Percentiles rank a stretch among this genome's conserved stretches.
These are phyloP conservation scores for Aspergillus sp. DNA, from an alignment of 2,329 filamentous ascomycete genomes.

Conservation along the genomic window DNA sequence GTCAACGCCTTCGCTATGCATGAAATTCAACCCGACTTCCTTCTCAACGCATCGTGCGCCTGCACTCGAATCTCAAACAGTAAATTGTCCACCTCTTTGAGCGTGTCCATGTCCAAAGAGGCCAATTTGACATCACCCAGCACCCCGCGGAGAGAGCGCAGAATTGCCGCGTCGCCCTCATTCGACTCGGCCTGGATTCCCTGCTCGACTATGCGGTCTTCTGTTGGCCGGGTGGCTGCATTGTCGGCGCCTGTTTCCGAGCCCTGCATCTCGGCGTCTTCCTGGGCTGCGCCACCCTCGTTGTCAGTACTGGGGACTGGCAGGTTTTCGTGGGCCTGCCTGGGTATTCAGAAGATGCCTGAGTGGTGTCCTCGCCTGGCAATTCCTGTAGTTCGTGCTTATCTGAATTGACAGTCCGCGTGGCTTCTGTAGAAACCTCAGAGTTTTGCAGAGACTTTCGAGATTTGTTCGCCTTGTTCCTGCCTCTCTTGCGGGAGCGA, in stretches of 20 bases:
- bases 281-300: neutral
- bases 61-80: conserved; percentile 70
- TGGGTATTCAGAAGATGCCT: conserved; percentile 1
- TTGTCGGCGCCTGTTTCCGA: conserved; percentile 1
- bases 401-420: too few species aligned
- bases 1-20: conserved; percentile 30
- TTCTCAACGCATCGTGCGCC: conserved; percentile 59
- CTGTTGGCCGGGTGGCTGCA: neutral
- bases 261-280: conserved; percentile 6
- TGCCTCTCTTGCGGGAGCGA: conserved; percentile 13
- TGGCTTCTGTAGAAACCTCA: too few species aligned
- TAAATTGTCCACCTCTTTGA: conserved; percentile 64
- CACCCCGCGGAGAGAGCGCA: conserved; percentile 45
- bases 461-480: conserved; percentile 3
- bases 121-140: conserved; percentile 52
- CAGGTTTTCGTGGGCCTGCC: conserved; percentile 2
- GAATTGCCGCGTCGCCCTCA: conserved; percentile 34
- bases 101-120: conserved; percentile 54
- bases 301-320: conserved; percentile 12
- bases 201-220: conserved; percentile 6
- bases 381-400: too few species aligned
- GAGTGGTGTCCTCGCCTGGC: too few species aligned
- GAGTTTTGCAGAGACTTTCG: too few species aligned
- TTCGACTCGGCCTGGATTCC: conserved; percentile 10
- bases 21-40: conserved; percentile 24